These are phyloP conservation scores for Hymenoscyphus fructigenus DNA, from an alignment of 2,329 filamentous ascomycete species.

Conservation along the genomic window DNA sequence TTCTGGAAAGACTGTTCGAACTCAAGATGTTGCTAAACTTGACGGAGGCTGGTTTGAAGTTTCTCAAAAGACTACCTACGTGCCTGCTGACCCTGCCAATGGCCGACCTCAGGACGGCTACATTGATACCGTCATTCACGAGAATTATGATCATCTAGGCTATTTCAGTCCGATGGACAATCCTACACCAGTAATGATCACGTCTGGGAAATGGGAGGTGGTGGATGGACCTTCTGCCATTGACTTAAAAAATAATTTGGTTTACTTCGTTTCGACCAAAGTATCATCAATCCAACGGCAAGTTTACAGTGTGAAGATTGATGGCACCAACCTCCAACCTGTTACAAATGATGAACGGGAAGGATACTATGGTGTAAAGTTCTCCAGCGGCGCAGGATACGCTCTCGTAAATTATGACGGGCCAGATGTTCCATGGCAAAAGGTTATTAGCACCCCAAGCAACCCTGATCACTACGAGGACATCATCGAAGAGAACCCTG, in stretches of 20 bases:
- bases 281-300: conserved; percentile 88
- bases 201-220: conserved; percentile 89
- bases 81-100: conserved; percentile 77
- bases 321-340: conserved; percentile 70
- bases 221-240: conserved; percentile 80
- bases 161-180: conserved; percentile 91
- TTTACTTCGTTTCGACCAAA: conserved; percentile 88
- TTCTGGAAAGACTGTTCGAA: conserved; percentile 75
- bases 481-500: conserved; percentile 74
- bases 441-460: conserved; percentile 79
- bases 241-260: conserved; percentile 79
- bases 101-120: conserved; percentile 84
- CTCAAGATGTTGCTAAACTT: conserved; percentile 75
- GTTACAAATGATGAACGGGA: conserved; percentile 72
- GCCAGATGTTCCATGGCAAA: conserved; percentile 86
- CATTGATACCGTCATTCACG: conserved; percentile 83
- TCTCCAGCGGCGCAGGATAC: conserved; percentile 80
- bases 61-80: conserved; percentile 78
- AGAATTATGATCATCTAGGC: conserved; percentile 85
- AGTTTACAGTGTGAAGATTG: conserved; percentile 83
- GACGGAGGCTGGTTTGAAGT: conserved; percentile 98
- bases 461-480: conserved; percentile 64
- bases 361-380: conserved; percentile 79
- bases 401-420: conserved; percentile 82
- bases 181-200: conserved; percentile 78